A percentile compares a stretch with the other conserved stretches of the same genome.
Conservation (phyloP, 306 rosid genomes). For the Prunus armeniaca region DNA sequence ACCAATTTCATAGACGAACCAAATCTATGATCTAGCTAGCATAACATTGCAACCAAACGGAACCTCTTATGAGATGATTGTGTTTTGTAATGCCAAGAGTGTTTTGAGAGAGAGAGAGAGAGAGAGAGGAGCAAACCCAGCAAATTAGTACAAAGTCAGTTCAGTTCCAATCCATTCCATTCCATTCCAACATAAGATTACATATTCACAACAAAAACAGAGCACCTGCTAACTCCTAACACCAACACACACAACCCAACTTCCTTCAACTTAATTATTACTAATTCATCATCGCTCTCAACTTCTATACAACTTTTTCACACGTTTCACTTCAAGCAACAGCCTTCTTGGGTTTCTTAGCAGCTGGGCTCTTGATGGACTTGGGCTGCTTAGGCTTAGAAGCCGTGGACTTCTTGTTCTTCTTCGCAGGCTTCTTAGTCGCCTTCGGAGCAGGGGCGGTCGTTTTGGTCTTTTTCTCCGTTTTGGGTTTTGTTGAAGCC, state of each 20-base stretch:
- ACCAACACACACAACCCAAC: not conserved
- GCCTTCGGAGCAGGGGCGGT: constrained; percentile 11
- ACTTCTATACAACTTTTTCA: not conserved
- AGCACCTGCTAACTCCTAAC: not conserved
- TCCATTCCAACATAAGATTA: not conserved
- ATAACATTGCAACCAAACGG: not conserved
- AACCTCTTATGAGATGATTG: not conserved
- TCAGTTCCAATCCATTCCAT: not conserved
- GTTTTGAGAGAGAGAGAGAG: too few relatives aligned
- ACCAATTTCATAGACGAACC: too few relatives aligned
- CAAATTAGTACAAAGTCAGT: not conserved
- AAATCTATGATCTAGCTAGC: too few relatives aligned
- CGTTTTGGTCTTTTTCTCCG: constrained; percentile 25
- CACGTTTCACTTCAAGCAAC: constrained; percentile 15
- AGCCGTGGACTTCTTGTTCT: constrained; percentile 47
- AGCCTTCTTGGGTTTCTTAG: constrained; percentile 56
- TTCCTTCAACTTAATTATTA: not conserved
- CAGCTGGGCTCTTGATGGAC: constrained; percentile 53
- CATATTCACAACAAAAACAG: constrained; percentile 1
- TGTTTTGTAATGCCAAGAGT: not conserved
- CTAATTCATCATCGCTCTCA: not conserved
- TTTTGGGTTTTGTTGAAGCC: constrained; percentile 15
- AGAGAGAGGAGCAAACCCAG: not conserved
- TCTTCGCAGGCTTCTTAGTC: constrained; percentile 26
- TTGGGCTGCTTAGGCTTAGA: constrained; percentile 76